These are phyloP conservation scores for Macrophomina tecta DNA, from an alignment of 2,329 filamentous ascomycete genomes.

Conservation along the genomic window DNA sequence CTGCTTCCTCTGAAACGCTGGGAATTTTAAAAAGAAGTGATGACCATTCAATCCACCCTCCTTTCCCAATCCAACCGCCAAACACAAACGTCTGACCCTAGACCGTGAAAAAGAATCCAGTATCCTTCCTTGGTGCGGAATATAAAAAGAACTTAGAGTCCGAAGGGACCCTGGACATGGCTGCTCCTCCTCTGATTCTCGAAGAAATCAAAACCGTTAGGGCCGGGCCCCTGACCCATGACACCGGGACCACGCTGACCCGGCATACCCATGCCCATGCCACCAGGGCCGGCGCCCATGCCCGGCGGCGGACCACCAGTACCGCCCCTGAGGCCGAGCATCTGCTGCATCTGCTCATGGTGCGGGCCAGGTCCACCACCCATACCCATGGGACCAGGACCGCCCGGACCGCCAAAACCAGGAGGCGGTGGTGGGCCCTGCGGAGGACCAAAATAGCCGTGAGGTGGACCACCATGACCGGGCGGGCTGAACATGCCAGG, in stretches of 20 bases:
- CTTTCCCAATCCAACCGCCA: neutral
- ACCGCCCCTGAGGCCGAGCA: conserved; percentile 16
- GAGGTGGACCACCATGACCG: conserved; percentile 14
- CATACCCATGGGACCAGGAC: conserved; percentile 27
- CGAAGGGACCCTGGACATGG: conserved; percentile 21
- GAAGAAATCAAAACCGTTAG: conserved; percentile 14
- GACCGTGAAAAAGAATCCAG: no score
- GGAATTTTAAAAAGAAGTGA: neutral
- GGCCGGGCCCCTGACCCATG: conserved; percentile 3
- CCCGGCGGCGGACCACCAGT: conserved; percentile 25
- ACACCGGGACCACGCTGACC: conserved; percentile 4
- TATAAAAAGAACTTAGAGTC: neutral
- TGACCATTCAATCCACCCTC: neutral
- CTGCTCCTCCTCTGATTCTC: conserved; percentile 23
- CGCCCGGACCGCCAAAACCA: conserved; percentile 23
- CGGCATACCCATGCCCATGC: conserved; percentile 15
- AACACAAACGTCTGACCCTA: neutral
- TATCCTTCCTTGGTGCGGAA: no score
- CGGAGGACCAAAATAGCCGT: conserved; percentile 19
- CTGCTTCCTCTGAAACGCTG: neutral
- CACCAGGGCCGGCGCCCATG: conserved; percentile 9
- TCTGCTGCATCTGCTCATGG: conserved; percentile 15
- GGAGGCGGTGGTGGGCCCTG: conserved; percentile 20
- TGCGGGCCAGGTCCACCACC: conserved; percentile 9
- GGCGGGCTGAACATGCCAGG: conserved; percentile 21